Evolutionary conservation across 225 moss, liverwort and hornwort genomes (phyloP).

Genomic region (Lunularia cruciata): DNA sequence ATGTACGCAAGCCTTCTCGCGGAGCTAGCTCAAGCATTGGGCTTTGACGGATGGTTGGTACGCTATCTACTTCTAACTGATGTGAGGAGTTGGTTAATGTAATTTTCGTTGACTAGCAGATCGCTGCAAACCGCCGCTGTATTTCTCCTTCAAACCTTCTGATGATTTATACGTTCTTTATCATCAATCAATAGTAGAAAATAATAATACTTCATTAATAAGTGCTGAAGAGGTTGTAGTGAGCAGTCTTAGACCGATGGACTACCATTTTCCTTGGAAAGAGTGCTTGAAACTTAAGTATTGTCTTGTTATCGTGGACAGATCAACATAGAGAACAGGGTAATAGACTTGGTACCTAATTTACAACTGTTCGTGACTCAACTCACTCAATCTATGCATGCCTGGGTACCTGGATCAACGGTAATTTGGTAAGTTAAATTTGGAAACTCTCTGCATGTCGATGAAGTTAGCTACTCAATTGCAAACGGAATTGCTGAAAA

Average conservation of each 20-base stretch:
- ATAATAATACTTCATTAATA: too few species aligned
- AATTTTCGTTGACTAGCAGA: too few species aligned
- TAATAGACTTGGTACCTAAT: constrained; percentile 51
- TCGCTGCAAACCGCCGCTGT: too few species aligned
- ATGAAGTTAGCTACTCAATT: too few species aligned
- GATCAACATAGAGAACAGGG: constrained; percentile 88
- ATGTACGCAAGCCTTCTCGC: constrained; percentile 80
- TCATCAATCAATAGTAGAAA: background rate
- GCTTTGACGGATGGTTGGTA: constrained; percentile 99
- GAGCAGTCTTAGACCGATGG: too few species aligned
- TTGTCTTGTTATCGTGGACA: constrained; percentile 19
- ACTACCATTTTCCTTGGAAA: too few species aligned
- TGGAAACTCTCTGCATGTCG: too few species aligned
- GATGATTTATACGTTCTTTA: background rate
- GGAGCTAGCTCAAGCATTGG: constrained; percentile 78
- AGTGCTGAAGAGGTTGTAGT: too few species aligned
- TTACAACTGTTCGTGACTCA: constrained; percentile 62
- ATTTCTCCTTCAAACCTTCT: background rate
- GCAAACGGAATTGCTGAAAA: too few species aligned
- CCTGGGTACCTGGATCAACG: constrained; percentile 55
- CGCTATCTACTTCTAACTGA: constrained; percentile 15
- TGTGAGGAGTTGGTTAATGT: too few species aligned
- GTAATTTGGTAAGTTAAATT: constrained; percentile 67
- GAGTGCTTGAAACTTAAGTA: background rate
- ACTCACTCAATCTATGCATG: constrained; percentile 59